Evolutionary conservation across 2,329 filamentous ascomycete genomes (phyloP), one percentile per base, ranked within the genome.

Genomic region (Aspergillus japonicus): DNA sequence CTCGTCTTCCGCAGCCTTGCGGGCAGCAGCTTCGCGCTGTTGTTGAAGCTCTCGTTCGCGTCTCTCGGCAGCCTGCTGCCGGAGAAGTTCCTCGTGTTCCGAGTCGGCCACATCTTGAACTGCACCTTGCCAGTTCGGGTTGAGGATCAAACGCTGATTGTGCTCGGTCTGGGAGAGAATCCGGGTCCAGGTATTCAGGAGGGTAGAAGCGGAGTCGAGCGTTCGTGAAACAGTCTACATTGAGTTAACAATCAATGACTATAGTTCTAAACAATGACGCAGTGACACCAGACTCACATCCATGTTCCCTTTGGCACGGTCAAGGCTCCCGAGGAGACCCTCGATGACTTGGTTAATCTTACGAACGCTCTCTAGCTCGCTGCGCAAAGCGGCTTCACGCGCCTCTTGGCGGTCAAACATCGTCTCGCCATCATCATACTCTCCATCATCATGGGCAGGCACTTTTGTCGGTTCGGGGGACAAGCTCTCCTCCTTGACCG

Each of bases 131-230:
- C 94, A 99, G 60, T 87, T 82, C 2, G 92, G 90, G 71, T 96
- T 90, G 50, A 98, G 83, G 49, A 99, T 89, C 54, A 99, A 81
- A 24, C 95, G 88, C 75, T 98, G 93, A 73, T 96, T 98, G 77
- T 99, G 95, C 77, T 99, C 95, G 4, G 95, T 97, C 76, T 99
- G 95, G 6, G 92, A 95, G 12, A 99, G 85, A 66, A 99, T 97
- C 55, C 92, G 88, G 8, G 92, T 96, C 94, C 94, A 99, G 16
- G 93, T 96, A 69, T 96, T 92, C 33, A 99, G 87, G 14, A 99
- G 85, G 1, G 90, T 90, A 14, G 93, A 96, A 3, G 95, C 92
- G 57, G 93, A 94, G 66, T 85, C 85, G 47, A 98, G 92, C 3
- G 95, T 97, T 62, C 85, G 85, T 56, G 89, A 89, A 39, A 98